Evolutionary conservation across 441 rosid genomes (phyloP), one percentile per base, ranked within the genome.

Genomic region (Populus tomentosa): DNA sequence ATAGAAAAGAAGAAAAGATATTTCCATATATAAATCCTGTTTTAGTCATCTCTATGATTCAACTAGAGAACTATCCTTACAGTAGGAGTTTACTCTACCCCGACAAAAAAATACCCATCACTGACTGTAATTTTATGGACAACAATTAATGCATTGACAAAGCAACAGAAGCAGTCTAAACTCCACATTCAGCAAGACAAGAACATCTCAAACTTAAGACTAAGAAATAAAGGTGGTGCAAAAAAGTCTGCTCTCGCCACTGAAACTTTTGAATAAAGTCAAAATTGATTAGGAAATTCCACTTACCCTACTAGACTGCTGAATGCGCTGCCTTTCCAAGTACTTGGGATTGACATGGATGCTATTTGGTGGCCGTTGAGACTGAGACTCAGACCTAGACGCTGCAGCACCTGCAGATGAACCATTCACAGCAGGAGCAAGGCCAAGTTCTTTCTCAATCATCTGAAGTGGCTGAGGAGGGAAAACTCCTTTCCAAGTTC

Each of bases 401-500:
- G 89, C 79, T 81, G 90, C 64, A 70, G 80, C 77, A 77, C 86
- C 88, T 28, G 91, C 73, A 42, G 98, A 87, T 78, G 95, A 88
- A 81, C 91, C 92, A 85, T 93, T 95, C 38, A 78, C 82, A 75
- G 83, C 76, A 77, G 97, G 75, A 82, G 87, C 76, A 81, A 97
- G 91, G 74, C 97, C 97, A 84, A 97, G 97, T 77, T 97, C 98
- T 86, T 90, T 93, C 88, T 91, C 98, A 69, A 97, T 97, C 73
- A 76, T 69, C 81, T 93, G 98, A 81, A 94, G 98, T 73, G 90
- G 70, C 69, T 85, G 93, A 32, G 80, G 91, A 81, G 94, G 98
- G 80, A 97, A 97, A 75, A 94, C 97, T 53, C 98, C 98, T 88
- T 91, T 96, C 99, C 99, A 96, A 72, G 99, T 96, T 80, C 98